phyloP scores from a whole-genome alignment of 2,329 filamentous ascomycete species.

The Aureobasidium sp. region DNA sequence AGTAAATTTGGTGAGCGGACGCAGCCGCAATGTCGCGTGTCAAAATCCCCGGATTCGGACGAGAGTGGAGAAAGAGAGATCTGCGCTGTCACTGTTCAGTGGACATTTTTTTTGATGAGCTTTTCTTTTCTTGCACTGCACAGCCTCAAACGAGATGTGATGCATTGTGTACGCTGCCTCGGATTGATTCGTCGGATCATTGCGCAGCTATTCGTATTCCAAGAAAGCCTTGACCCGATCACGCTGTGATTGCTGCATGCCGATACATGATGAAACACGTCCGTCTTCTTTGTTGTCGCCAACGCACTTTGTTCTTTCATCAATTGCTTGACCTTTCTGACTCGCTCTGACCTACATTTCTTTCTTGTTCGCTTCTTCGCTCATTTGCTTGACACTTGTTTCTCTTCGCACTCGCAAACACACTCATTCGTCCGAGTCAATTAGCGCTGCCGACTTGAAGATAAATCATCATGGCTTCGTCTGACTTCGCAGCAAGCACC shows the following conservation, averaged over 20 bases:
- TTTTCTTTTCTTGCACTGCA: conserved; percentile 12
- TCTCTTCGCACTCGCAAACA: not conserved
- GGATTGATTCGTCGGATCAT: not conserved
- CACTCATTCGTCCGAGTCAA: not conserved
- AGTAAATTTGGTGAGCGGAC: not conserved
- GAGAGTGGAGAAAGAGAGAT: not conserved
- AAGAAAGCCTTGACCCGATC: not conserved
- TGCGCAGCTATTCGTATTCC: not conserved
- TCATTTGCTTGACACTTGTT: not conserved
- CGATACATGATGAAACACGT: conserved; percentile 8
- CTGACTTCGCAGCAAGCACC: conserved; percentile 8
- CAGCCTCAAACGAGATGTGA: conserved; percentile 3
- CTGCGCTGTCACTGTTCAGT: conserved; percentile 1
- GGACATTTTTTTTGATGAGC: not conserved
- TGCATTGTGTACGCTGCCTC: not conserved
- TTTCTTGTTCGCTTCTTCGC: not conserved
- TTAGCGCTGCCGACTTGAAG: not conserved
- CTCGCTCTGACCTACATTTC: not conserved
- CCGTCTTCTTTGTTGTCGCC: conserved; percentile 1
- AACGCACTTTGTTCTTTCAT: not conserved
- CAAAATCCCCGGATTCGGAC: not conserved
- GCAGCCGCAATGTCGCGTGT: conserved; percentile 2
- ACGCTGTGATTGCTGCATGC: conserved; percentile 8
- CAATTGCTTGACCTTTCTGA: not conserved
- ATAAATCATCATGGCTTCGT: not conserved